Evolutionary conservation across 176 grass and related monocot genomes (phyloP).

Genomic region (Melocanna baccifera): DNA sequence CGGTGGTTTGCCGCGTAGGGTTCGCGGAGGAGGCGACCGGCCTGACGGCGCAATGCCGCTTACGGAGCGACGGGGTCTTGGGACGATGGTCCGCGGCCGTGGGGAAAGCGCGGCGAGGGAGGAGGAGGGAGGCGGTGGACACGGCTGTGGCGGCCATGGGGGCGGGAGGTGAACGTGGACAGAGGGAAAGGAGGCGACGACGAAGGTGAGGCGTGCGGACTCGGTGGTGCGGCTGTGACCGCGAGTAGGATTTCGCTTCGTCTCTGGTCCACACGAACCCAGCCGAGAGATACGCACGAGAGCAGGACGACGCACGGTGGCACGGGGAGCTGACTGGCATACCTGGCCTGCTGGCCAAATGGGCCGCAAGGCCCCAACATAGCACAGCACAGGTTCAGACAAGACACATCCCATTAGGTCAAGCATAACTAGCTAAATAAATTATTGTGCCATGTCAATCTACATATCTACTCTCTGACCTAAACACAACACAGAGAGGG

Average conservation of each 20-base stretch:
- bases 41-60: slow-evolving; percentile 19
- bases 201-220: not conserved
- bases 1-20: not conserved
- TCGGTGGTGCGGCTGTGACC: not conserved
- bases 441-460: too few relatives aligned
- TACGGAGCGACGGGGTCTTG: not conserved
- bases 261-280: slow-evolving; percentile 35
- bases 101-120: not conserved
- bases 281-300: too few relatives aligned
- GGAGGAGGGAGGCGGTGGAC: slow-evolving; percentile 22
- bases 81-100: not conserved
- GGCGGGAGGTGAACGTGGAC: not conserved
- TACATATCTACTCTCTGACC: too few relatives aligned
- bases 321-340: too few relatives aligned
- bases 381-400: too few relatives aligned
- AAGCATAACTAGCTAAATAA: too few relatives aligned
- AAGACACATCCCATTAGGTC: too few relatives aligned
- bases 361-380: too few relatives aligned
- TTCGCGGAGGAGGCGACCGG: slow-evolving; percentile 8
- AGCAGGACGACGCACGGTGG: too few relatives aligned
- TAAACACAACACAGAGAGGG: too few relatives aligned
- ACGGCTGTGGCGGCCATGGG: slow-evolving; percentile 31
- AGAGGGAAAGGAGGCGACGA: not conserved
- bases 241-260: slow-evolving; percentile 24
- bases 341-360: too few relatives aligned